Conservation (phyloP, 805 yeast genomes). For the Saccharomycopsis fermentans region DNA sequence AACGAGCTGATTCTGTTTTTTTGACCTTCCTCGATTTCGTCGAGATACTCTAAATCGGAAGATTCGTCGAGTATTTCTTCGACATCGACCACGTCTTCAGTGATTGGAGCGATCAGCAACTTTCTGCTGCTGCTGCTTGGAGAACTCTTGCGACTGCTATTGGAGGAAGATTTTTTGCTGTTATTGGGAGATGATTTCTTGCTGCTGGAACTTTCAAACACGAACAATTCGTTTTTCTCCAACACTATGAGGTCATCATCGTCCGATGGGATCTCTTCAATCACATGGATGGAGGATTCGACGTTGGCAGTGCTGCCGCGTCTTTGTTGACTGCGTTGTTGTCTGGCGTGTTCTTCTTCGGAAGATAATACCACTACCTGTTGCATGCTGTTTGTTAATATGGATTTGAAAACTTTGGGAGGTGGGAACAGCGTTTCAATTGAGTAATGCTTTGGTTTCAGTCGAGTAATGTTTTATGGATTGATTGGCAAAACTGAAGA, state of each 20-base stretch:
- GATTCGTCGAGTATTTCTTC: background rate
- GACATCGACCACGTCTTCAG: background rate
- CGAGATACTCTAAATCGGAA: background rate
- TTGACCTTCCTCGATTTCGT: background rate
- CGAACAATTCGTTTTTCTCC: background rate
- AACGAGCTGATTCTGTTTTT: background rate
- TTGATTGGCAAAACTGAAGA: too few species aligned
- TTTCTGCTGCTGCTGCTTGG: background rate
- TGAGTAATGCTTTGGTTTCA: too few species aligned
- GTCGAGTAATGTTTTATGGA: too few species aligned
- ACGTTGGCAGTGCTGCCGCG: background rate
- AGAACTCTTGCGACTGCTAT: too few species aligned
- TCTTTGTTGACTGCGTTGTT: background rate
- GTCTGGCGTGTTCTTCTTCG: background rate
- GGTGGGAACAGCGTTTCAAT: too few species aligned
- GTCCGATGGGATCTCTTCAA: background rate
- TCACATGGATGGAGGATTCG: background rate
- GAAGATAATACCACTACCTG: background rate
- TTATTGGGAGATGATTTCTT: too few species aligned
- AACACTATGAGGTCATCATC: background rate
- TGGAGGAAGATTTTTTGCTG: too few species aligned
- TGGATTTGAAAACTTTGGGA: too few species aligned
- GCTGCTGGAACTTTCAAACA: background rate
- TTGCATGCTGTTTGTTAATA: background rate
- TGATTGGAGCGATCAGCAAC: background rate